Evolutionary conservation across 768 basidiomycete genomes (phyloP).

Genomic region (Boletus coccyginus): DNA sequence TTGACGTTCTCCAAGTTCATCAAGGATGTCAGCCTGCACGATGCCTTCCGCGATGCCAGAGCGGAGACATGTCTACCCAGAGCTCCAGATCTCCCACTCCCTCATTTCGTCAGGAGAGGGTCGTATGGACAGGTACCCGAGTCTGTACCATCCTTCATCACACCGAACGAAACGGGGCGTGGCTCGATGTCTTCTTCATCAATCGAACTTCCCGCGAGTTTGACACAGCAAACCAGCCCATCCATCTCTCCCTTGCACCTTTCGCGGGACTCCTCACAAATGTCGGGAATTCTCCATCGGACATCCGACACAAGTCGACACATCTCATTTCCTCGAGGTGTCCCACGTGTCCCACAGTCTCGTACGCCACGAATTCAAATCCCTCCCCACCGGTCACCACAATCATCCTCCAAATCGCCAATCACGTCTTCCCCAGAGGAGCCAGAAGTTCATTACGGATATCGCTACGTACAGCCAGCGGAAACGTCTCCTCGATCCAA

Average conservation of each 20-base stretch:
- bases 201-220: neutral
- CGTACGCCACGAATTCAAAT: slow-evolving; percentile 15
- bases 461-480: neutral
- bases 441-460: slow-evolving; percentile 2
- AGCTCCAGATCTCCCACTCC: slow-evolving; percentile 27
- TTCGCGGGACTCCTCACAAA: slow-evolving; percentile 6
- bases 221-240: neutral
- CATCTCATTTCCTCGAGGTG: slow-evolving; percentile 2
- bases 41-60: slow-evolving; percentile 34
- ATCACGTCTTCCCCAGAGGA: slow-evolving; percentile 21
- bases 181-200: neutral
- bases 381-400: slow-evolving; percentile 4
- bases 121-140: neutral
- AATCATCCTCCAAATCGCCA: slow-evolving; percentile 7
- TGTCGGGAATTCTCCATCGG: neutral
- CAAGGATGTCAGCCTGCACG: slow-evolving; percentile 24
- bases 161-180: neutral
- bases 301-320: neutral
- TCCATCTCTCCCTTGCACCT: neutral
- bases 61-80: slow-evolving; percentile 28
- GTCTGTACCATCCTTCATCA: neutral
- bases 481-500: neutral
- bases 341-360: neutral
- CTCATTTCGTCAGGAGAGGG: neutral
- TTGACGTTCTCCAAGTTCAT: slow-evolving; percentile 25